phyloP scores from a whole-genome alignment of 2,329 filamentous ascomycete genomes.

The Xylariales sp. region DNA sequence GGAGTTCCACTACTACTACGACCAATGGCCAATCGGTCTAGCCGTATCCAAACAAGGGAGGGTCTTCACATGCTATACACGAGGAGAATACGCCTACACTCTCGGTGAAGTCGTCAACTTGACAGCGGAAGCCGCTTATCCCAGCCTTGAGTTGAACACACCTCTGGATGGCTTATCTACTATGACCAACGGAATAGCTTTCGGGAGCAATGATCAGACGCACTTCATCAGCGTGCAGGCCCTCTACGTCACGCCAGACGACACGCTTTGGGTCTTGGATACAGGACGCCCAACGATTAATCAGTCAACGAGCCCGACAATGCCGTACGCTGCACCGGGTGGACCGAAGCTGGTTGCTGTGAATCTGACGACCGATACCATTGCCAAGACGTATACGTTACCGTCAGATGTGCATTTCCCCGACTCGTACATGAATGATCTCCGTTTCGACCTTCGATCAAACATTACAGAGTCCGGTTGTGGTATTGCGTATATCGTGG shows the following conservation, averaged over 20 bases:
- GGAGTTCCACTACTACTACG: constrained; percentile 44
- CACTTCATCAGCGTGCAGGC: constrained; percentile 40
- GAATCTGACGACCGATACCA: constrained; percentile 31
- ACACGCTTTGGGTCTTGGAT: constrained; percentile 41
- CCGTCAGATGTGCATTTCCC: constrained; percentile 36
- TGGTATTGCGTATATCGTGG: constrained; percentile 40
- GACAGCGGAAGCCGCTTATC: constrained; percentile 42
- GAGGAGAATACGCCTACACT: constrained; percentile 40
- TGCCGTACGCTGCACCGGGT: constrained; percentile 39
- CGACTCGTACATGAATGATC: constrained; percentile 41
- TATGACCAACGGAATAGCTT: constrained; percentile 33
- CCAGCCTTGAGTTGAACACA: constrained; percentile 32
- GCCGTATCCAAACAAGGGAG: constrained; percentile 36
- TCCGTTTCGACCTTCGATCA: constrained; percentile 40
- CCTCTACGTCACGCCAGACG: constrained; percentile 37
- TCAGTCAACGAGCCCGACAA: constrained; percentile 29
- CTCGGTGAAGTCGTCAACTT: constrained; percentile 41
- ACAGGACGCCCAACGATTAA: constrained; percentile 39
- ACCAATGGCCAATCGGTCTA: constrained; percentile 41
- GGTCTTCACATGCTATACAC: constrained; percentile 40
- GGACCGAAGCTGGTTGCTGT: constrained; percentile 40
- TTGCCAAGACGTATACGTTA: constrained; percentile 36
- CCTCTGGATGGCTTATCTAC: constrained; percentile 21
- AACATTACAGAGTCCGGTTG: constrained; percentile 31
- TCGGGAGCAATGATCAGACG: constrained; percentile 37